Base-by-base conservation (phyloP, 2,329 filamentous ascomycete genomes). In the Neurospora sp. region DNA sequence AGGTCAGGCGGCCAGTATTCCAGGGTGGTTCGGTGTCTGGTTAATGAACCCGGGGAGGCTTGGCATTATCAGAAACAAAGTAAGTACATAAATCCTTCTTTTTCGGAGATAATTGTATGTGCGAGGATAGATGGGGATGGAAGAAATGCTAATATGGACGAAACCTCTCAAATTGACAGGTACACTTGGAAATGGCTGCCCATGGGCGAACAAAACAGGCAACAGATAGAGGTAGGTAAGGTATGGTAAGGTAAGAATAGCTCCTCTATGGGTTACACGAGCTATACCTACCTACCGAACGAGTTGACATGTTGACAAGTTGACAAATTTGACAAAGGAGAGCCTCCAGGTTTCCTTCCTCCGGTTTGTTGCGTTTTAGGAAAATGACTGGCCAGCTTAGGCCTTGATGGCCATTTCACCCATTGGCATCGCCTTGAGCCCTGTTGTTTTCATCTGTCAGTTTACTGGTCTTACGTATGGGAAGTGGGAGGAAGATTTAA, bases 391-490 rank as follows among this genome's bases (percentile, higher is more conserved):
- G 15, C 4, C 6, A 33, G 23, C 23, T 3, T 62, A 78, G 68
- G 76, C 77, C 72, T 75, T 76, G 68, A 78, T 73, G 66, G 75
- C 72, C 76, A 77, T 77, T 65, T 77, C 75, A 66, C 78, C 77
- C 77, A 78, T 75, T 23, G 78, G 77, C 70, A 79, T 74, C 38
- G 77, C 74, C 72, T 77, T 74, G 66, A 79, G 75, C 78, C 77
- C 77, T 78, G 66, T 70, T 33, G 8, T 69, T 8, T 28, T 15
- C 6, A 28, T 46, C 17, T 28, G 37, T 67, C 40, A 36, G n/a
- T 2, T 23, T 57, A 15, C 46, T 4, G 11, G 46, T 12, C 10
- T 36, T 36, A 36, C 33, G 33, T 36, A 8, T 36, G 33, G 6
- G 33, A 36, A 36, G 1, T 36, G 6, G 33, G 33, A 36, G 33